Evolutionary conservation across 1,284 basidiomycete genomes (phyloP), one percentile per base, ranked within the genome.

Genomic region (Xerocomus minutiporus): DNA sequence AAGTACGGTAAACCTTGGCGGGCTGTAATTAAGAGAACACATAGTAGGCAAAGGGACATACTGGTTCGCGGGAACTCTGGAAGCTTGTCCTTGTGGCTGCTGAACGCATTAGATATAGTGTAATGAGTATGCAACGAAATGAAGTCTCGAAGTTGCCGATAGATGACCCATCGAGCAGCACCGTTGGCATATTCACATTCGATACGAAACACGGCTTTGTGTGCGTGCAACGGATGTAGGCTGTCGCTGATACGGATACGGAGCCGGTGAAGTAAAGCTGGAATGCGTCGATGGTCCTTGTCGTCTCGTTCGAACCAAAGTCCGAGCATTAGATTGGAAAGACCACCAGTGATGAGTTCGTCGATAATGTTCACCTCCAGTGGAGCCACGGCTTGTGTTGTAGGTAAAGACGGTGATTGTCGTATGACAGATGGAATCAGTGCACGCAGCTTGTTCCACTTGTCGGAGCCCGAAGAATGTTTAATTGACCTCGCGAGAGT

Each of bases 151-250:
- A 97, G 77, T 70, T 96, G 90, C 50, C 96, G 86, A 71, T 99
- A 98, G 43, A 99, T 83, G 31, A 97, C 93, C 96, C 97, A 99
- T 68, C 91, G 86, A 53, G 88, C 86, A 4, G 87, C 86, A n/a
- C 93, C 92, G 59, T 97, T 94, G 1, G 93, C 96, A 66, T 99
- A 98, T 71, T 97, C 92, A 71, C 95, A 96, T 71, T 97, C 93
- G 60, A 97, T 93, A 17, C 93, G 83, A 69, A 95, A 97, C 3
- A 94, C 84, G 5, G 90, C 83, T 63, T 90, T 91, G 49, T 83
- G 76, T 31, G 82, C 81, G 62, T 91, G 81, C 58, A 90, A 74
- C 4, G 91, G 88, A 71, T 95, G 85, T 47, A 96, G 69, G 58
- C 89, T 91, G 71, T 95, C 92, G 62, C 86, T 91, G 52, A 96